Conservation (phyloP, 2,329 filamentous ascomycete genomes). For the Ascochyta fabae region DNA sequence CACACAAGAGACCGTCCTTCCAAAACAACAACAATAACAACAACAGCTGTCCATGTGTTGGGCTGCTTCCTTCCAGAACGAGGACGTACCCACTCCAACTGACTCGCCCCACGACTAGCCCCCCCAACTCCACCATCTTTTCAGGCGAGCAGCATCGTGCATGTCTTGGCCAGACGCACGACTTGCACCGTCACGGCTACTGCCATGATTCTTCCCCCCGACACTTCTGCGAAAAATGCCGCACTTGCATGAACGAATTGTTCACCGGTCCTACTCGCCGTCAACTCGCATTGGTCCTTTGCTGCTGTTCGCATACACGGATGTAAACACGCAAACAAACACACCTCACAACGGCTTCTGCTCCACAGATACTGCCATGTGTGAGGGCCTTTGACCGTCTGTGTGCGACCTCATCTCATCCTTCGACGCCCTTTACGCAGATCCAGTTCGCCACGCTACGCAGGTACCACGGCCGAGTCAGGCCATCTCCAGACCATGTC, state of each 20-base stretch:
- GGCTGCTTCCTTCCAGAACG: slow-evolving; percentile 24
- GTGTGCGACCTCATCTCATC: slow-evolving; percentile 8
- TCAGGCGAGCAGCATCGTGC: slow-evolving; percentile 17
- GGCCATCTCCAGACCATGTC: slow-evolving; percentile 6
- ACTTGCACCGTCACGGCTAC: slow-evolving; percentile 16
- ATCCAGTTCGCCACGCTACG: slow-evolving; percentile 15
- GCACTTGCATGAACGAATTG: slow-evolving; percentile 34
- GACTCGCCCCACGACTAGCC: slow-evolving; percentile 14
- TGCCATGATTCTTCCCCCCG: slow-evolving; percentile 13
- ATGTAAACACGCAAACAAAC: background rate
- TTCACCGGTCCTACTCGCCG: slow-evolving; percentile 2
- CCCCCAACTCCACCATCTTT: slow-evolving; percentile 6
- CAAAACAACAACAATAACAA: slow-evolving; percentile 14
- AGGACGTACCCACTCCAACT: slow-evolving; percentile 17
- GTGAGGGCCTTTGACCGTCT: background rate
- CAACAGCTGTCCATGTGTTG: slow-evolving; percentile 6
- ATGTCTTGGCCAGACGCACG: slow-evolving; percentile 18
- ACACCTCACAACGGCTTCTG: background rate
- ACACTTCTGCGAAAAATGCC: slow-evolving; percentile 35
- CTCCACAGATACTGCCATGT: background rate
- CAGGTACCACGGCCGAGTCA: slow-evolving; percentile 16
- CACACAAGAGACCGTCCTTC: background rate
- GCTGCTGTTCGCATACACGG: background rate
- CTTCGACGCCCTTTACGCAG: slow-evolving; percentile 13
- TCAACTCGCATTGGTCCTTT: background rate